These are phyloP conservation scores for Solanum habrochaites DNA, from an alignment of 257 asterid genomes.

Conservation along the genomic window DNA sequence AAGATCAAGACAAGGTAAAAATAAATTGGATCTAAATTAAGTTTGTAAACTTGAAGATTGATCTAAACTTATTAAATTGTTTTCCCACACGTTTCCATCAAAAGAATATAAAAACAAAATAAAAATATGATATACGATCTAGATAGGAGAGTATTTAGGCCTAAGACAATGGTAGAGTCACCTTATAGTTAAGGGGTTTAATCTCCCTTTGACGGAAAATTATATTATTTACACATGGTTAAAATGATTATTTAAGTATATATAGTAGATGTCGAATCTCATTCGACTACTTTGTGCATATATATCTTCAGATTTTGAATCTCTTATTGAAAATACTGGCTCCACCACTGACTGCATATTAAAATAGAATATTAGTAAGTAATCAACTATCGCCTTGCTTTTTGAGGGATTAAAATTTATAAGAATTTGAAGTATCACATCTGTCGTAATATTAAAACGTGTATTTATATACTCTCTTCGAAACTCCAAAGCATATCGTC, in stretches of 20 bases:
- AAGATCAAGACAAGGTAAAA: not conserved
- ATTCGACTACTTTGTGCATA: too few relatives aligned
- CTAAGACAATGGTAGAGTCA: too few relatives aligned
- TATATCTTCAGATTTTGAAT: too few relatives aligned
- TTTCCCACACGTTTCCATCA: not conserved
- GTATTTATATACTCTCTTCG: not conserved
- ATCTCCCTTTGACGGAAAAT: too few relatives aligned
- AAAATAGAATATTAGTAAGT: not conserved
- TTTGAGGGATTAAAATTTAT: not conserved
- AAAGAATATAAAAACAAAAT: not conserved
- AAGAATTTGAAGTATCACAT: not conserved
- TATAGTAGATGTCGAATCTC: too few relatives aligned
- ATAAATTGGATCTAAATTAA: not conserved
- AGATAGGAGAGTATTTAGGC: not conserved
- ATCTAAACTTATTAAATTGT: not conserved
- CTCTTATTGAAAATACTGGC: too few relatives aligned
- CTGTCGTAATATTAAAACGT: not conserved
- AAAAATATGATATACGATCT: not conserved
- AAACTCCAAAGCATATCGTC: not conserved
- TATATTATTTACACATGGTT: too few relatives aligned
- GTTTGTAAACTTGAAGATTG: not conserved
- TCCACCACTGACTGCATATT: not conserved
- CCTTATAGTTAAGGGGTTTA: too few relatives aligned
- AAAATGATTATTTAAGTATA: too few relatives aligned
- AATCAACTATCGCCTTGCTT: not conserved